Evolutionary conservation across 2,329 filamentous ascomycete genomes (phyloP).

Genomic region (Hymenoscyphus occultus): DNA sequence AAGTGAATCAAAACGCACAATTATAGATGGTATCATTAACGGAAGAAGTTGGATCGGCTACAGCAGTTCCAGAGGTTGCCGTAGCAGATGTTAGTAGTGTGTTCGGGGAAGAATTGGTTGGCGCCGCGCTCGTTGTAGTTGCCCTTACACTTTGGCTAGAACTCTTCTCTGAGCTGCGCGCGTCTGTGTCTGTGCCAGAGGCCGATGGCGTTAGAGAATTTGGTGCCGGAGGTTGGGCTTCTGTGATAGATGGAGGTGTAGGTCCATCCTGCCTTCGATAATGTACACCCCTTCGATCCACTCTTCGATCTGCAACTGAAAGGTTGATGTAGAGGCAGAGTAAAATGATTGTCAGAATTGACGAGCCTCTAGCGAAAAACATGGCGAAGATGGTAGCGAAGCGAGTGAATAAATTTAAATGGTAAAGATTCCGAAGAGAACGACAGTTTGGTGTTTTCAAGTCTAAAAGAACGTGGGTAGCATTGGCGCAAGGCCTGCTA

Average conservation of each 20-base stretch:
- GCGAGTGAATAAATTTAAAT: conserved; percentile 16
- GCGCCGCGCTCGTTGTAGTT: conserved; percentile 8
- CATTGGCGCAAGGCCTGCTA: conserved; percentile 27
- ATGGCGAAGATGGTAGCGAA: conserved; percentile 19
- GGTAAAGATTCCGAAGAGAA: conserved; percentile 14
- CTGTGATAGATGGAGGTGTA: conserved; percentile 26
- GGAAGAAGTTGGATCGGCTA: conserved; percentile 18
- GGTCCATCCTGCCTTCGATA: conserved; percentile 29
- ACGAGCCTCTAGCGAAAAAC: conserved; percentile 24
- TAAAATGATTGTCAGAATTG: conserved; percentile 22
- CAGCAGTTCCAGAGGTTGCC: conserved; percentile 24
- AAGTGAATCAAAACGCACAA: conserved; percentile 21
- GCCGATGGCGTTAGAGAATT: conserved; percentile 13
- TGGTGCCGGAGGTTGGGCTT: conserved; percentile 13
- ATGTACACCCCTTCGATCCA: conserved; percentile 18
- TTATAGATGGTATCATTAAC: conserved; percentile 25
- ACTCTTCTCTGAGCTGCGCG: conserved; percentile 12
- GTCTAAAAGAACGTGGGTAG: conserved; percentile 20
- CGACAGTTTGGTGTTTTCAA: conserved; percentile 23
- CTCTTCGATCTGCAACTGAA: conserved; percentile 19
- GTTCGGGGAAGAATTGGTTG: conserved; percentile 10
- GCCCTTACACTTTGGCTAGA: conserved; percentile 7
- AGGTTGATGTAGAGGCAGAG: conserved; percentile 29
- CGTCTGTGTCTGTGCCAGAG: conserved; percentile 12
- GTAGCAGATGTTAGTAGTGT: neutral